These are phyloP conservation scores for Geranium rotundifolium DNA, from an alignment of 345 rosid genomes.

Conservation along the genomic window DNA sequence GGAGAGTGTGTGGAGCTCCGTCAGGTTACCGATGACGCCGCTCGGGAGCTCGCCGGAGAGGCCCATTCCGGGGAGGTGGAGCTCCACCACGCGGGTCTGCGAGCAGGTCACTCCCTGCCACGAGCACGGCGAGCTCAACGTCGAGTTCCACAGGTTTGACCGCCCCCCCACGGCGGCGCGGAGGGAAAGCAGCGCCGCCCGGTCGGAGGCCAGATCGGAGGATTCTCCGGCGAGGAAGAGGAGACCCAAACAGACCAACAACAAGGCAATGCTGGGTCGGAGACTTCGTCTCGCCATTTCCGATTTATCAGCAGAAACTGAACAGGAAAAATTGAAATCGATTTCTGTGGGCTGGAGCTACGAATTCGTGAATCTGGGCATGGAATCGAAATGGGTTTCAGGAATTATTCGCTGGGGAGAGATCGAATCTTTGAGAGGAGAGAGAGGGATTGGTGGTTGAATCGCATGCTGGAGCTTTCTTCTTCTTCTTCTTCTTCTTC, in stretches of 20 bases:
- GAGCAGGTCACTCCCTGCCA: constrained; percentile 78
- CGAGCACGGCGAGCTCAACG: constrained; percentile 45
- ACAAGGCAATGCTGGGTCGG: too few relatives aligned
- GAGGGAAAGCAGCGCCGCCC: constrained; percentile 61
- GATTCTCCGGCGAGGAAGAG: constrained; percentile 11
- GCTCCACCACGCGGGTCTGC: constrained; percentile 53
- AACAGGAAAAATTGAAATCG: too few relatives aligned
- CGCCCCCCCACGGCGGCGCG: constrained; percentile 81
- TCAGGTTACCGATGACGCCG: constrained; percentile 68
- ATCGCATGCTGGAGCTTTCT: too few relatives aligned
- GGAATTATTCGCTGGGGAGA: too few relatives aligned
- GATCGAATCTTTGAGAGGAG: too few relatives aligned
- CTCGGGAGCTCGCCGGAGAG: constrained; percentile 58
- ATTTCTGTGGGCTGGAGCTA: too few relatives aligned
- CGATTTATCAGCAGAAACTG: too few relatives aligned
- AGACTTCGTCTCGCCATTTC: too few relatives aligned
- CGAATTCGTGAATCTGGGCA: too few relatives aligned
- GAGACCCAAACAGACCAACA: constrained; percentile 1
- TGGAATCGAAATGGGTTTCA: too few relatives aligned
- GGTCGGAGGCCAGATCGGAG: constrained; percentile 75
- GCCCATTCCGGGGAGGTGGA: constrained; percentile 70
- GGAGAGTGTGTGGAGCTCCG: constrained; percentile 64
- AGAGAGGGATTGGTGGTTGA: too few relatives aligned
- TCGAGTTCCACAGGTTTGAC: constrained; percentile 56
- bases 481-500: too few relatives aligned